These are phyloP conservation scores for Claviceps paspali DNA, from an alignment of 2,329 filamentous ascomycete genomes.

Conservation along the genomic window DNA sequence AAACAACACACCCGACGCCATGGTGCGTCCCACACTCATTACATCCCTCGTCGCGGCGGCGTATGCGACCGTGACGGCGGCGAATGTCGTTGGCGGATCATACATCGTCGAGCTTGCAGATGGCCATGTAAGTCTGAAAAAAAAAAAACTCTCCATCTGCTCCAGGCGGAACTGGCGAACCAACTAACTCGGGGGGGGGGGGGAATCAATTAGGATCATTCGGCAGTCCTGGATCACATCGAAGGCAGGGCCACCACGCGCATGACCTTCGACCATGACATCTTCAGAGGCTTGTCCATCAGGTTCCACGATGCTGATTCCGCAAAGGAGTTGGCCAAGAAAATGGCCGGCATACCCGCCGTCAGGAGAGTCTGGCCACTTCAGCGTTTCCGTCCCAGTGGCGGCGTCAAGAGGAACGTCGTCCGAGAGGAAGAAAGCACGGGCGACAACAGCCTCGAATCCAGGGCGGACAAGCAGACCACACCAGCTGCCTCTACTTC, in stretches of 20 bases:
- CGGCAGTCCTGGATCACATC: conserved; percentile 1
- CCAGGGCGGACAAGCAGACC: too few relatives aligned
- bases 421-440: too few relatives aligned
- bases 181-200: too few relatives aligned
- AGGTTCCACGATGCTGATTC: conserved; percentile 30
- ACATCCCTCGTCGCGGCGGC: conserved; percentile 9
- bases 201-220: conserved; percentile 2
- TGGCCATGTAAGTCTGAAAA: conserved; percentile 22
- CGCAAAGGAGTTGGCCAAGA: conserved; percentile 26
- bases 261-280: conserved; percentile 31
- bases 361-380: conserved; percentile 37
- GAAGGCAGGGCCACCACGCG: conserved; percentile 21
- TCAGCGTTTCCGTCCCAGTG: too few relatives aligned
- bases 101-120: conserved; percentile 40
- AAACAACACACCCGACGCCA: background rate
- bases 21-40: conserved; percentile 7
- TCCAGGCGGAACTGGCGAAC: too few relatives aligned
- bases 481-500: too few relatives aligned
- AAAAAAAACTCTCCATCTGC: background rate
- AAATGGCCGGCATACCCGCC: conserved; percentile 24
- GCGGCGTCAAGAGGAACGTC: too few relatives aligned
- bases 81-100: conserved; percentile 25
- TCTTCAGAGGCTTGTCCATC: conserved; percentile 40
- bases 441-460: too few relatives aligned
- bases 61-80: conserved; percentile 15